phyloP scores from a whole-genome alignment of 192 early-diverging fungal species.

The Oehlia diaphana region DNA sequence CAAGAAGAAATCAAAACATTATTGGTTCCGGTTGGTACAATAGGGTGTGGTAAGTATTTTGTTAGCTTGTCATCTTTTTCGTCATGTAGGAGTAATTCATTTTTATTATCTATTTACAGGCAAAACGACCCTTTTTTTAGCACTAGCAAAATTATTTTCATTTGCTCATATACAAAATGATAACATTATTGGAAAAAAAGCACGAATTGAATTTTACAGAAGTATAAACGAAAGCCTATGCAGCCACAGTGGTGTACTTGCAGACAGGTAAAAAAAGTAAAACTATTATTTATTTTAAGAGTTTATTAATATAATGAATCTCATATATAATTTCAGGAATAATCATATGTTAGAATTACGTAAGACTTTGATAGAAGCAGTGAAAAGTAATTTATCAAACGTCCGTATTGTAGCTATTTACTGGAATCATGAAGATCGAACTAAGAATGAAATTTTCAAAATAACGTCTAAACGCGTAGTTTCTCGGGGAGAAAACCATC shows the following conservation, averaged over 20 bases:
- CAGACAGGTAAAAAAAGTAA: conserved; percentile 52
- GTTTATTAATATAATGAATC: not conserved
- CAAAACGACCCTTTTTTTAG: conserved; percentile 60
- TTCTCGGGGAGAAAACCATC: conserved; percentile 77
- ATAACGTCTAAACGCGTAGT: conserved; percentile 57
- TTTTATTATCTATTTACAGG: not conserved
- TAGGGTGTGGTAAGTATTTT: conserved; percentile 70
- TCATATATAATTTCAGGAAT: conserved; percentile 39
- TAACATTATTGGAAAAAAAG: conserved; percentile 64
- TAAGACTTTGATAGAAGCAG: conserved; percentile 43
- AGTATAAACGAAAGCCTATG: conserved; percentile 57
- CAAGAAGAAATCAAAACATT: conserved; percentile 41
- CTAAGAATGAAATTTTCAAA: conserved; percentile 48
- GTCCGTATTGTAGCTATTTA: conserved; percentile 72
- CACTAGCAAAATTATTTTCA: conserved; percentile 58
- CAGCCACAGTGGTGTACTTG: conserved; percentile 66
- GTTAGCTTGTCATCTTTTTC: conserved; percentile 33
- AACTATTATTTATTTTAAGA: conserved; percentile 23
- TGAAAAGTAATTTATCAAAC: conserved; percentile 56
- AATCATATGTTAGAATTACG: conserved; percentile 66
- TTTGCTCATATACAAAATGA: conserved; percentile 87
- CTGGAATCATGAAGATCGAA: conserved; percentile 68
- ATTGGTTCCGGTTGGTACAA: conserved; percentile 73
- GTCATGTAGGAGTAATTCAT: conserved; percentile 26
- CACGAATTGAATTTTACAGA: conserved; percentile 54